Base-by-base conservation (phyloP, 192 early-diverging fungal genomes). In the Umbelopsis vinacea region DNA sequence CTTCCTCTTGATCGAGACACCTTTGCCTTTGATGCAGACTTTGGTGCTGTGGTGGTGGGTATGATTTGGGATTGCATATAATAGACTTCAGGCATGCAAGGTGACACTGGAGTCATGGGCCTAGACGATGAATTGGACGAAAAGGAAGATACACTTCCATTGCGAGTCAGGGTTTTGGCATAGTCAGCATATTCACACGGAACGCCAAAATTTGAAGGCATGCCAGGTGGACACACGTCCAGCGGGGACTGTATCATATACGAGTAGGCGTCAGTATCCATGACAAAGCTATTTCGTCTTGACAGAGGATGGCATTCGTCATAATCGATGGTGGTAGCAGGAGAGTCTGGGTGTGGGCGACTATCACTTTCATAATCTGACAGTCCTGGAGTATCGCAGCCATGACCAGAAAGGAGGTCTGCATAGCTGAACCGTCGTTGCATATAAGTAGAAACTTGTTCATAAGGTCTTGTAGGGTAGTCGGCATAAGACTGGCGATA, bases 1-100 rank as follows among this genome's bases (percentile, higher is more conserved):
- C 87, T 76, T 52, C 85, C 84, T 29, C 87, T 69, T 24, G 84
- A 84, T 46, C 84, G 68, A 53, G 63, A 45, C 15, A 38, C 60
- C 52, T 78, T 78, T 24, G 47, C 23, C 52, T 70, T 70, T 40
- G 69, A 48, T 33, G 40, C 10, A 14, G 29, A 48, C 33, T 52
- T 54, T 2, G 69, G 66, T 48, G 46, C 43, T 24, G 45, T 26
- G 15, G 45, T 23, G 2, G 17, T 38, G 23, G 69, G 38, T 46
- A 23, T 40, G 68, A 71, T 72, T 68, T 60, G 75, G 57, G 69
- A 74, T 74, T 33, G 73, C 46, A 70, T 70, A 19, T 46, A 46
- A 40, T 52, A 70, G 6, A 52, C 47, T 53, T 70, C 69, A 19
- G 69, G 68, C 26, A 22, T 50, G 29, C 46, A 45, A 5, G 68